These are phyloP conservation scores for Alopecurus myosuroides DNA, from an alignment of 176 grass and related monocot species.

Conservation along the genomic window DNA sequence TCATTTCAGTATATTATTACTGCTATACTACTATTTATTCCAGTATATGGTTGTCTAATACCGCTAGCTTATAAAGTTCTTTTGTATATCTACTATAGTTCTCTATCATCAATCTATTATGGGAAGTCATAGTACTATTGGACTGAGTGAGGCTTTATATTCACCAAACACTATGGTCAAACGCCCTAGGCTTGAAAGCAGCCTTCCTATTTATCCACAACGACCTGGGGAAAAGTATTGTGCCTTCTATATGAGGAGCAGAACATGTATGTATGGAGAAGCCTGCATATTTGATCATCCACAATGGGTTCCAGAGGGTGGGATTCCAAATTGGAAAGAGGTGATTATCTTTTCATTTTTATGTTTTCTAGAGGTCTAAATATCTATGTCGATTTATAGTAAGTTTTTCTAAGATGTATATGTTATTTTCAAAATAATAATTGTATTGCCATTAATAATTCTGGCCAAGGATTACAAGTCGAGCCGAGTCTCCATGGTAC, in stretches of 20 bases:
- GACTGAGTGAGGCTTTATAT: conserved; percentile 70
- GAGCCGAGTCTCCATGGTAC: neutral
- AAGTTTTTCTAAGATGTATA: conserved; percentile 1
- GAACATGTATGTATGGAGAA: conserved; percentile 82
- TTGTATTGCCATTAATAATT: conserved; percentile 14
- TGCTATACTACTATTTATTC: conserved; percentile 30
- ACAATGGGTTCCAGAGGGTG: conserved; percentile 87
- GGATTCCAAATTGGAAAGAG: conserved; percentile 98
- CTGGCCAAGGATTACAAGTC: neutral
- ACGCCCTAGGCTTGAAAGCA: conserved; percentile 89
- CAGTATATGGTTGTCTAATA: conserved; percentile 44
- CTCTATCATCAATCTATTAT: conserved; percentile 75
- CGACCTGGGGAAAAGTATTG: conserved; percentile 77
- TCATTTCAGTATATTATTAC: conserved; percentile 30
- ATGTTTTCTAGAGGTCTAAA: conserved; percentile 34
- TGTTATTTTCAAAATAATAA: conserved; percentile 21
- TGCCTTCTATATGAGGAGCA: conserved; percentile 95
- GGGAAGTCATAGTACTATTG: conserved; percentile 74
- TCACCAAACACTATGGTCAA: conserved; percentile 84
- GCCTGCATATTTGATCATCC: conserved; percentile 95
- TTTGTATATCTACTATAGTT: conserved; percentile 87
- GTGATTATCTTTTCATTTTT: conserved; percentile 62
- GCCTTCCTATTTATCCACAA: conserved; percentile 82
- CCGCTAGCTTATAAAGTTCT: conserved; percentile 66
- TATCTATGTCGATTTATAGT: conserved; percentile 28